Conservation (phyloP, 129 eudicot genomes). For the Pseudognaphalium luteoalbum region DNA sequence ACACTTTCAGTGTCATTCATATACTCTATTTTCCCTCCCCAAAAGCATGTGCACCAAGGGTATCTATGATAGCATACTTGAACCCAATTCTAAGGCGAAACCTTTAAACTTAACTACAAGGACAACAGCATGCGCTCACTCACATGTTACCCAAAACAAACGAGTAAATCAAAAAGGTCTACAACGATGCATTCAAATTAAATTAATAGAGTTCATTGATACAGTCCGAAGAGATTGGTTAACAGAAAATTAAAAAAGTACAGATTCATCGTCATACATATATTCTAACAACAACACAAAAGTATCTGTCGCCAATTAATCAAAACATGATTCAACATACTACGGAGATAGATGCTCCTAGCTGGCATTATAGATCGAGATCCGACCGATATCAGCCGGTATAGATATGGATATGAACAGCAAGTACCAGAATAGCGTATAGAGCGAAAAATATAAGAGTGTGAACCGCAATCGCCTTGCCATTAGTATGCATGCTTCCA, state of each 20-base stretch:
- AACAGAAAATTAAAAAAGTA: no score
- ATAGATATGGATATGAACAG: slow-evolving; percentile 78
- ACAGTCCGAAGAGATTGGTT: background rate
- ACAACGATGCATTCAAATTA: background rate
- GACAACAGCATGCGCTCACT: background rate
- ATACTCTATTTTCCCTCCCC: background rate
- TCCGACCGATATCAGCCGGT: slow-evolving; percentile 44
- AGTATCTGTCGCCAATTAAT: no score
- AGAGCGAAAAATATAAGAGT: slow-evolving; percentile 80
- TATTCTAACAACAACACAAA: no score
- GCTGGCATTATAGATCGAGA: background rate
- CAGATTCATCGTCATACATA: background rate
- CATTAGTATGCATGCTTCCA: slow-evolving; percentile 86
- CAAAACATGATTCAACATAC: no score
- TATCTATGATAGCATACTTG: background rate
- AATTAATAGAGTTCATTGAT: background rate
- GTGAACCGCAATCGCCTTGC: slow-evolving; percentile 80
- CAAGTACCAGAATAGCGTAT: slow-evolving; percentile 65
- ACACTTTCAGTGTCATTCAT: background rate
- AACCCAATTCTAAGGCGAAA: background rate
- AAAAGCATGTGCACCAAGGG: background rate
- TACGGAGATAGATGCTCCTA: background rate
- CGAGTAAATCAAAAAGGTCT: background rate
- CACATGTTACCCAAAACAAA: background rate
- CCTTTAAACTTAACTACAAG: background rate